Base-by-base conservation (phyloP, 768 basidiomycete species). In the Boletus patriciae region DNA sequence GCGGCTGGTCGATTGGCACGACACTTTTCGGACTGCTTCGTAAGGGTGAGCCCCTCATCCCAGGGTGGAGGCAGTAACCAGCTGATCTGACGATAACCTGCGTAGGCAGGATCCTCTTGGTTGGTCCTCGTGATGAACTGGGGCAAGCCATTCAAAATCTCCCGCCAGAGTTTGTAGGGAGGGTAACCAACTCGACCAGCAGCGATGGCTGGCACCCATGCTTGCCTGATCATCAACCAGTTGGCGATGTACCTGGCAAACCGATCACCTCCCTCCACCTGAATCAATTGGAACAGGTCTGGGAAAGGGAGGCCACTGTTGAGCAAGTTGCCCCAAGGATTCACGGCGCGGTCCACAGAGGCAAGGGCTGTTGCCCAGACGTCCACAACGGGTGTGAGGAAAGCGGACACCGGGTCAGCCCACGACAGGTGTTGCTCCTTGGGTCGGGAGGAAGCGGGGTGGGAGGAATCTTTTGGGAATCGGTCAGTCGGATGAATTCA, bases 391-490 rank as follows among this genome's bases (percentile, higher is more conserved):
- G 44, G 3, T 11, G 44, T 27, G 0, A 45, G 27, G 2, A 11
- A 41, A 3, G 9, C 0, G 0, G 3, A 21, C 3, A 13, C 1
- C 12, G 19, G 11, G 9, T 41, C 10, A 21, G 10, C 41, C 41
- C 41, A 41, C 4, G 19, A 11, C 1, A 1, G n/a, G 1, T 21
- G 41, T 10, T 41, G 9, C 12, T 21, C 19, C 19, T 6, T 7
- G 0, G 3, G 9, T 0, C 1, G 1, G 19, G 19, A 41, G n/a
- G 41, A 4, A 6, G 10, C 11, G 1, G 34, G 13, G 13, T 4
- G 4, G 4, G 12, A 36, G 4, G 12, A 36, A 15, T 36, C 31
- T 33, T 33, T 33, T 11, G 10, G 31, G 10, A 33, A 11, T 10
- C 11, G 1, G 11, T 33, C 2, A 33, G 31, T 33, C 11, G 10